Base-by-base conservation (phyloP, 768 basidiomycete species). In the Sistotremastrum suecicum region DNA sequence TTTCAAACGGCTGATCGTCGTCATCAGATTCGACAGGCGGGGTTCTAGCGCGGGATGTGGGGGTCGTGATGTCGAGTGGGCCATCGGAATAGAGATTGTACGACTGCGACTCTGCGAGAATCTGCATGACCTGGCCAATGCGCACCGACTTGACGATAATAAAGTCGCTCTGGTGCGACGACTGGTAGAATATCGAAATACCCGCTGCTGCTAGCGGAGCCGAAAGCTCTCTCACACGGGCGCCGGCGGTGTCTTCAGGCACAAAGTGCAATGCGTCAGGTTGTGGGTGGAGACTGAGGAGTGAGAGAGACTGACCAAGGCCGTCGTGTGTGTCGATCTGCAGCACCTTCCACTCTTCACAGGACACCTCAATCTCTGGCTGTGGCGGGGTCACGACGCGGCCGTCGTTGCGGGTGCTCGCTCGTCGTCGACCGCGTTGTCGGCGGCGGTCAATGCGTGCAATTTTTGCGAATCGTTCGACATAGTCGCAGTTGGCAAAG, bases 311-410 rank as follows among this genome's bases (percentile, higher is more conserved):
- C 69, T 44, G 47, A 80, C 83, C 80, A 36, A 79, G 66, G 48
- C 72, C 71, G 57, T 84, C 76, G 59, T 85, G 83, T 0, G 81
- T 81, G 59, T 86, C 83, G 45, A 88, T 79, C 60, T 87, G 83
- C 32, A 88, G 68, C 20, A 84, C 84, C 52, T 71, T 76, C 84
- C 84, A 88, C 48, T 69, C 70, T 49, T 85, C 82, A 50, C 71
- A 75, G 1, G 81, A 82, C 40, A 83, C 72, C 53, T 84, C 79
- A 41, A 85, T 53, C 34, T 54, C 51, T 8, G 29, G 31, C 39
- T 10, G 53, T 39, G 42, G 39, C 51, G 45, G 12, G 34, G 49
- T 37, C 20, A 48, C n/a, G 43, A 56, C 41, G 49, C 53, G 51
- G 53, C 53, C 44, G 45, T 58, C 59, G 46, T 58, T 54, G 45